A percentile compares a stretch with the other conserved stretches of the same genome.
These are phyloP conservation scores for Lachnellula suecica DNA, from an alignment of 2,329 filamentous ascomycete genomes.

Conservation along the genomic window DNA sequence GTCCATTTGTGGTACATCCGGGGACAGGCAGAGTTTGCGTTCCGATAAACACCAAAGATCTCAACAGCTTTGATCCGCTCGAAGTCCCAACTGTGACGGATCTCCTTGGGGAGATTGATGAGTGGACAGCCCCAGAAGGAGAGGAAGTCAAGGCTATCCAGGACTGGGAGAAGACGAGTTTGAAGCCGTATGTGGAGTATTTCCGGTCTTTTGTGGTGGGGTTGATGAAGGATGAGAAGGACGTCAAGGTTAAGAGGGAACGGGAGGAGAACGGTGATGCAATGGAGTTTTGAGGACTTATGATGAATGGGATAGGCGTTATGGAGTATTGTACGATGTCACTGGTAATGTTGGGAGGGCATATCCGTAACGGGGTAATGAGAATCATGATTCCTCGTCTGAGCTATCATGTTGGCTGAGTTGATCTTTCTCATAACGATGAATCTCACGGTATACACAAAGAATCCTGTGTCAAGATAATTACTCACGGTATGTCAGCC, in stretches of 20 bases:
- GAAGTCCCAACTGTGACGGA: slow-evolving; percentile 85
- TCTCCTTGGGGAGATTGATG: slow-evolving; percentile 82
- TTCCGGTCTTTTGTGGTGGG: slow-evolving; percentile 80
- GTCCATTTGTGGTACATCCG: slow-evolving; percentile 93
- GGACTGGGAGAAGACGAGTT: slow-evolving; percentile 96
- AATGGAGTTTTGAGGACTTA: slow-evolving; percentile 62
- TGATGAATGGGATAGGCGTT: background rate
- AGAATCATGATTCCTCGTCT: no score
- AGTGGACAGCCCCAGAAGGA: slow-evolving; percentile 58
- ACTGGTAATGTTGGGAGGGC: background rate
- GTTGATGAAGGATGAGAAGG: slow-evolving; percentile 75
- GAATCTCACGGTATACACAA: no score
- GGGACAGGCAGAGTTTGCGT: slow-evolving; percentile 94
- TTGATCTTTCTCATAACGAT: no score
- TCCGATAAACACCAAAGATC: slow-evolving; percentile 74
- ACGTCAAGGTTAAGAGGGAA: slow-evolving; percentile 48
- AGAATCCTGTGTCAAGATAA: no score
- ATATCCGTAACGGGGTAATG: background rate
- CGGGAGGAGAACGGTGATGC: slow-evolving; percentile 46
- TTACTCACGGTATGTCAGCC: no score
- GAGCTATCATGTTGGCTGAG: no score
- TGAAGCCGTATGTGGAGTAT: slow-evolving; percentile 89
- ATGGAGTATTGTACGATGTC: background rate
- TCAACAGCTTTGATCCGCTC: slow-evolving; percentile 85
- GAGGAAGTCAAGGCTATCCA: slow-evolving; percentile 53